Evolutionary conservation across 23 red algal species (phyloP), one percentile per base, ranked within the genome.

Genomic region (Rhodosorus marinus): DNA sequence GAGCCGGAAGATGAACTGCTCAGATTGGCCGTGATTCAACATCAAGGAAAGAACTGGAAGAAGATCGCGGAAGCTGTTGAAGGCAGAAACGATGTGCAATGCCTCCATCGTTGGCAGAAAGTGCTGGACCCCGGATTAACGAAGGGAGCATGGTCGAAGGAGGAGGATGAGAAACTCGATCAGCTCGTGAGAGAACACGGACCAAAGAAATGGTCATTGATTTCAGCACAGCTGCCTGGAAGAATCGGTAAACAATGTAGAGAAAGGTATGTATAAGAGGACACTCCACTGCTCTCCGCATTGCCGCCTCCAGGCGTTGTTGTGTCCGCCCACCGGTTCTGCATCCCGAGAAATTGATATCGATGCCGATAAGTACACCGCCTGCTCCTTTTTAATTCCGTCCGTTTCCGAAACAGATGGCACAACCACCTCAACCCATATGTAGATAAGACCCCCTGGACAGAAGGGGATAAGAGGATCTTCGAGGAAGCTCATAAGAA

Each of bases 241-340:
- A 40, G 87, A 24, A 83, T 82, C 9, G 87, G 87, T 25, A 94
- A 94, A 43, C 87, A 94, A 46, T 94, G 87, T 50, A 59, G 87
- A 6, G 87, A 94, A 62, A 69, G 87, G 4, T n/a, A n/a, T n/a
- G n/a, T n/a, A n/a, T n/a, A n/a, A n/a, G n/a, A n/a, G n/a, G n/a
- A n/a, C n/a, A n/a, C n/a, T n/a, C n/a, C n/a, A n/a, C n/a, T n/a
- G n/a, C n/a, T n/a, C n/a, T n/a, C n/a, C n/a, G n/a, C n/a, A n/a
- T n/a, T n/a, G n/a, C n/a, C n/a, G n/a, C n/a, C n/a, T n/a, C n/a
- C n/a, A n/a, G n/a, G n/a, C n/a, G n/a, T n/a, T n/a, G n/a, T n/a
- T n/a, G n/a, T n/a, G n/a, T n/a, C n/a, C n/a, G n/a, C n/a, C n/a
- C n/a, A n/a, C n/a, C n/a, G n/a, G n/a, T n/a, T n/a, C n/a, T n/a